Conservation (phyloP, 352 stramenopile genomes). For the Peronospora tabacina region DNA sequence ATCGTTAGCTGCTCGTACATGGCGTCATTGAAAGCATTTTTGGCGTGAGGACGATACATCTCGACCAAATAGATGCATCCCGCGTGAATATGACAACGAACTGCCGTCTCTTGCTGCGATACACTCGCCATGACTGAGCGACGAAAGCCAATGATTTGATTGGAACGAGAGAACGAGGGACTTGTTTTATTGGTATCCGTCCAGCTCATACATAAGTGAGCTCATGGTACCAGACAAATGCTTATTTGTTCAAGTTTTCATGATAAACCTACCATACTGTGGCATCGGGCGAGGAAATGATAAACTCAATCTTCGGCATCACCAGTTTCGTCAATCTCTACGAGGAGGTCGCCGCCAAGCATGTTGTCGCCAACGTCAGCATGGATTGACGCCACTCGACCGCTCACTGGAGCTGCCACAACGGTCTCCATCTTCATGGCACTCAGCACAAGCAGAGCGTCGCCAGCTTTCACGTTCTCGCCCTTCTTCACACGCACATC, state of each 20-base stretch:
- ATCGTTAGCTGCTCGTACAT: slow-evolving; percentile 82
- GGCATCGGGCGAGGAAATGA: slow-evolving; percentile 1
- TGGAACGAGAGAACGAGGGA: background rate
- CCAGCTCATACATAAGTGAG: too few species aligned
- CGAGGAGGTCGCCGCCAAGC: slow-evolving; percentile 90
- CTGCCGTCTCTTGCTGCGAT: slow-evolving; percentile 16
- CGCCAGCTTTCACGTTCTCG: slow-evolving; percentile 88
- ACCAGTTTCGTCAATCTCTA: slow-evolving; percentile 90
- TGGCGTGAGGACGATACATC: slow-evolving; percentile 63
- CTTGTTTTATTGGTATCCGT: too few species aligned
- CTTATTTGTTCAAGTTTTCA: too few species aligned
- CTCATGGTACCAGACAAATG: too few species aligned
- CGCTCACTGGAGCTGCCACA: slow-evolving; percentile 85
- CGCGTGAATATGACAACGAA: slow-evolving; percentile 44
- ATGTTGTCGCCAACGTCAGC: slow-evolving; percentile 93
- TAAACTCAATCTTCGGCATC: slow-evolving; percentile 41
- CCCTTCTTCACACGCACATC: slow-evolving; percentile 91
- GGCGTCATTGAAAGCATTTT: slow-evolving; percentile 87
- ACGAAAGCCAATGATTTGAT: background rate
- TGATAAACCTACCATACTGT: background rate
- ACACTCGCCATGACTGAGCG: slow-evolving; percentile 4
- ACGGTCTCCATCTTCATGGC: slow-evolving; percentile 99
- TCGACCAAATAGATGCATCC: slow-evolving; percentile 63
- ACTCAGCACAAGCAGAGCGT: slow-evolving; percentile 90
- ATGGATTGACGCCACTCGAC: slow-evolving; percentile 87